Base-by-base conservation (phyloP, 1,139 yeast genomes). In the Saccharomyces pastorianus region DNA sequence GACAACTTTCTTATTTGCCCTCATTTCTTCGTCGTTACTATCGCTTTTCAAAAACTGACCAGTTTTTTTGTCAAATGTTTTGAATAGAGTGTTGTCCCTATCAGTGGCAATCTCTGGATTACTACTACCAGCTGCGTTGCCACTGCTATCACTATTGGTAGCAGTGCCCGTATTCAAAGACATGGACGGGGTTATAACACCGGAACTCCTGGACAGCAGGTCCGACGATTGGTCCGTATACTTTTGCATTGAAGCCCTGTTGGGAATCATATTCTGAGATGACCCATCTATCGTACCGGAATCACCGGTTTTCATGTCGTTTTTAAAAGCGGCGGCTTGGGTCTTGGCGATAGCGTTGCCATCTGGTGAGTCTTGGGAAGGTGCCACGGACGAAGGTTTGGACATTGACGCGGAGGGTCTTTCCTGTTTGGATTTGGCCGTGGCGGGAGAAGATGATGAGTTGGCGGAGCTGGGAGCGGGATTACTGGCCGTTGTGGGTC, bases 31-130 rank as follows among this genome's bases (percentile, higher is more conserved):
- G 4, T 38, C 44, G 3, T 38, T 38, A 38, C 3, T 11, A 38
- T 20, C 42, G 13, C 20, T 34, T 32, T 62, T 55, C 48, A 63
- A 47, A 53, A 67, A 67, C 46, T 64, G 67, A 7, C 70, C 70
- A 1, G 70, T 67, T 54, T 59, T 61, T 6, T 62, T 55, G 54
- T 67, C 69, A 49, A 67, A 67, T 34, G 65, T 68, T 55, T 67
- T 67, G 58, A 67, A 67, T 9, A 65, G 48, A 20, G 56, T 52
- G 7, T 52, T 50, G 42, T 51, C 49, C 44, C 42, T 11, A 7
- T 31, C 42, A 3, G n/a, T 26, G 3, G 28, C 29, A 8, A 28
- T 46, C 48, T 25, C 13, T 4, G 9, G 6, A 17, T 28, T 13
- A 28, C 31, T 17, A 2, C 29, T 17, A 46, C 7, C 17, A 25